Evolutionary conservation across 2,329 filamentous ascomycete genomes (phyloP).

Genomic region (Talaromyces pinophilus): DNA sequence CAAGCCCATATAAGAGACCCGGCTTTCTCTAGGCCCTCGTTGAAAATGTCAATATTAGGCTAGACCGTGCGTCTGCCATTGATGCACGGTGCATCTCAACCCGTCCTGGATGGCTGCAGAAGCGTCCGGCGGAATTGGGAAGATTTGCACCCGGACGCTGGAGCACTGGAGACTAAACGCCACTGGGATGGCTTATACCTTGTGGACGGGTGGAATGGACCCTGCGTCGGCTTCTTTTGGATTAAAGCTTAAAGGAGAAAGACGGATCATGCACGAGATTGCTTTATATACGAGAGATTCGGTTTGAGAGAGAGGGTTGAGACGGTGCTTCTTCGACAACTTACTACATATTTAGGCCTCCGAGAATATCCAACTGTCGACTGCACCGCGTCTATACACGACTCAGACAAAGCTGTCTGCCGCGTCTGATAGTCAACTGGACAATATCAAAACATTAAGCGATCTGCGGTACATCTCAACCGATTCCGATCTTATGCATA

Average conservation of each 20-base stretch:
- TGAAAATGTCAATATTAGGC: not conserved
- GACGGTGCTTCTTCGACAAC: not conserved
- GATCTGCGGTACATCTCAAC: conserved; percentile 6
- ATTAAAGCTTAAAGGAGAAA: not conserved
- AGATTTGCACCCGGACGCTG: not conserved
- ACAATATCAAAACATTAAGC: conserved; percentile 7
- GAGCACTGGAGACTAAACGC: not conserved
- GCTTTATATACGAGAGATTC: not conserved
- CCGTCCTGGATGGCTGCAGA: not conserved
- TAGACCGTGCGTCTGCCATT: not conserved
- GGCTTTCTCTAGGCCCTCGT: not conserved
- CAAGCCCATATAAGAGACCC: not conserved
- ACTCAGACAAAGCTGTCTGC: not conserved
- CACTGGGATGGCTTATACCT: not conserved
- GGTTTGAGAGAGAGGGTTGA: not conserved
- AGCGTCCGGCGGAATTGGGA: not conserved
- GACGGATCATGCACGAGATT: not conserved
- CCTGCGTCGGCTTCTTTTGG: not conserved
- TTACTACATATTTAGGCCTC: not conserved
- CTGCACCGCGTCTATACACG: not conserved
- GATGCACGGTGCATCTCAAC: not conserved
- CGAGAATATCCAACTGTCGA: not conserved
- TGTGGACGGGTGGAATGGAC: not conserved
- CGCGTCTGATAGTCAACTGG: not conserved
- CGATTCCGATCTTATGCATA: not conserved